Evolutionary conservation across 768 basidiomycete species (phyloP), one percentile per base, ranked within the genome.

Genomic region (Tylopilus subfusipes): DNA sequence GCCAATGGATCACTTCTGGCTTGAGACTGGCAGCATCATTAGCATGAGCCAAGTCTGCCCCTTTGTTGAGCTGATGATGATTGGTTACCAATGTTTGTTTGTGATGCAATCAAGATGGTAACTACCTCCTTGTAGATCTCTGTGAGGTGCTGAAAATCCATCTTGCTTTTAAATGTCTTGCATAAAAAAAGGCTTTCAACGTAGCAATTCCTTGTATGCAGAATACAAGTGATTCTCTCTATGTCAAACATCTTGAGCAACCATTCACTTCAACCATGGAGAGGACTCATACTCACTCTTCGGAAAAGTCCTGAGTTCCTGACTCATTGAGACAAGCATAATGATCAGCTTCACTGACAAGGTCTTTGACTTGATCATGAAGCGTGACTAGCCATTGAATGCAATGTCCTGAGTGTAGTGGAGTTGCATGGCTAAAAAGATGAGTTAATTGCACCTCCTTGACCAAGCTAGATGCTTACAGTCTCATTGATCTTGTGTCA

Each of bases 291-390:
- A 36, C 34, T 36, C 34, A 36, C 34, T 36, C 34, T 36, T 36
- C 13, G 34, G 4, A 9, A 13, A 16, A 36, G 11, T 36, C 34
- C 11, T n/a, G 14, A 36, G 34, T 36, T 16, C 4, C 34, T 39
- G 38, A 19, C 10, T 18, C 24, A 42, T 42, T 13, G 19, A 48
- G 30, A 30, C 38, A 53, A 8, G 50, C 44, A 24, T 21, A 34
- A 7, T 39, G 49, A 31, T 57, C 52, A 24, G 46, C 47, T 38
- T 60, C 55, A 16, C 19, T 45, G n/a, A 60, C 51, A 2, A 60
- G 48, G n/a, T 57, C 58, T 13, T 60, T 55, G 3, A 54, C 22
- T 2, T 27, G 27, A 25, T 56, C 44, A 16, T 24, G 25, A 19
- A 60, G 22, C 5, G 42, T 14, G 11, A 42, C 42, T 13, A 42